Evolutionary conservation across 371 early-diverging fungal genomes (phyloP).

Genomic region (Actinomucor elegans): DNA sequence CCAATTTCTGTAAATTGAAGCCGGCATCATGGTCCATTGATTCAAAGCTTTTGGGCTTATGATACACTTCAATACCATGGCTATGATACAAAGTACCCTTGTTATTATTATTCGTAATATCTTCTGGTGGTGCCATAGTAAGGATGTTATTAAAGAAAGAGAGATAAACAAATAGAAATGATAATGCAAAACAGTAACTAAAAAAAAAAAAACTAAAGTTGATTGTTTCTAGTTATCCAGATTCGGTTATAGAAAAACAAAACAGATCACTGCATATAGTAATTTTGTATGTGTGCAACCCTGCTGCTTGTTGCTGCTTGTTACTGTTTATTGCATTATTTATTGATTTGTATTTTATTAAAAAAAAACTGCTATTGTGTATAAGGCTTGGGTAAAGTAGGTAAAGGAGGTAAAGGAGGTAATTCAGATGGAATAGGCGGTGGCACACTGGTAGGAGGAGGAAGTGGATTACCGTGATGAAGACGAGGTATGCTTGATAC

Average conservation of each 20-base stretch:
- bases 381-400: too few species aligned
- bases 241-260: constrained; percentile 3
- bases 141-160: background rate
- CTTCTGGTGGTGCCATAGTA: constrained; percentile 15
- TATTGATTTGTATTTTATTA: too few species aligned
- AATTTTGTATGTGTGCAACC: background rate
- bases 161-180: too few species aligned
- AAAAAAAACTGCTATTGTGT: too few species aligned
- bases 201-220: background rate
- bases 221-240: background rate
- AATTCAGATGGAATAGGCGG: constrained; percentile 29
- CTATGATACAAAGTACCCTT: constrained; percentile 14
- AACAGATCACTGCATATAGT: constrained; percentile 2
- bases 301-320: background rate
- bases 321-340: background rate
- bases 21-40: constrained; percentile 16
- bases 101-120: too few species aligned
- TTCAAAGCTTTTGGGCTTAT: constrained; percentile 4
- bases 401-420: constrained; percentile 21
- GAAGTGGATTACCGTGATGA: constrained; percentile 17
- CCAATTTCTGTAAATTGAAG: constrained; percentile 21
- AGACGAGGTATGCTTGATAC: constrained; percentile 21
- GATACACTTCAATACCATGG: constrained; percentile 25
- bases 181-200: too few species aligned
- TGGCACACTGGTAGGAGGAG: constrained; percentile 30